Evolutionary conservation across 2,329 filamentous ascomycete genomes (phyloP).

Genomic region (Hypoxylon sp.): DNA sequence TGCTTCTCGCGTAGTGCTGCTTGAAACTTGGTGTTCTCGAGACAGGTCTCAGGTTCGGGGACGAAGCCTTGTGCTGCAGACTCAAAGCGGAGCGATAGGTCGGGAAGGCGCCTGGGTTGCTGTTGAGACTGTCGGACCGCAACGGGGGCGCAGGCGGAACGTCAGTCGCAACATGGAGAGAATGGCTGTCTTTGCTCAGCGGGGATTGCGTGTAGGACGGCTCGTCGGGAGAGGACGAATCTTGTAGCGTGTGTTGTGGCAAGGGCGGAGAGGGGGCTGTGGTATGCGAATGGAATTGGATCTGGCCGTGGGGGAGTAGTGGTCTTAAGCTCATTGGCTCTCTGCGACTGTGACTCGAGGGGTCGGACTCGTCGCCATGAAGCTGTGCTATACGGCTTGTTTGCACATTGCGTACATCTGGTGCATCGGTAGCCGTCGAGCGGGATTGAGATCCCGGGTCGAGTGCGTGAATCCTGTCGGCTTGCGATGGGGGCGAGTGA

Average conservation of each 20-base stretch:
- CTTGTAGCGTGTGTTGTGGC: slow-evolving; percentile 33
- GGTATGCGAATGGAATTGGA: slow-evolving; percentile 50
- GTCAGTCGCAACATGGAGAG: slow-evolving; percentile 52
- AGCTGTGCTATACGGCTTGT: slow-evolving; percentile 37
- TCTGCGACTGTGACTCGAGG: slow-evolving; percentile 22
- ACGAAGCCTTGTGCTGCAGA: slow-evolving; percentile 52
- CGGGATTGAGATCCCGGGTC: slow-evolving; percentile 32
- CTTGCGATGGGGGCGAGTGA: slow-evolving; percentile 26
- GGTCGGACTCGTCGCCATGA: slow-evolving; percentile 25
- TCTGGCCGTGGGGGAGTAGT: slow-evolving; percentile 36
- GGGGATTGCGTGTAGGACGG: slow-evolving; percentile 33
- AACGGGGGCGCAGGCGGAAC: slow-evolving; percentile 39
- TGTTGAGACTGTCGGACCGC: slow-evolving; percentile 50
- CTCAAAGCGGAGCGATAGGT: slow-evolving; percentile 42
- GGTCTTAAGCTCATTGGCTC: slow-evolving; percentile 33
- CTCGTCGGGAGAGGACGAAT: slow-evolving; percentile 28
- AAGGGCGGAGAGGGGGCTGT: slow-evolving; percentile 50
- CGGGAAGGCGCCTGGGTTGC: slow-evolving; percentile 45
- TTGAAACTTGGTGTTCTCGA: slow-evolving; percentile 69
- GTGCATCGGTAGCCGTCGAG: slow-evolving; percentile 35
- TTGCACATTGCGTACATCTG: slow-evolving; percentile 41
- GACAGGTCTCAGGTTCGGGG: slow-evolving; percentile 58
- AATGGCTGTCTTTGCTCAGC: slow-evolving; percentile 28
- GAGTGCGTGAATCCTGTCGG: slow-evolving; percentile 19
- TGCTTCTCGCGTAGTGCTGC: slow-evolving; percentile 58